These are phyloP conservation scores for Boletus rufocinnamomeus DNA, from an alignment of 768 basidiomycete genomes.

Conservation along the genomic window DNA sequence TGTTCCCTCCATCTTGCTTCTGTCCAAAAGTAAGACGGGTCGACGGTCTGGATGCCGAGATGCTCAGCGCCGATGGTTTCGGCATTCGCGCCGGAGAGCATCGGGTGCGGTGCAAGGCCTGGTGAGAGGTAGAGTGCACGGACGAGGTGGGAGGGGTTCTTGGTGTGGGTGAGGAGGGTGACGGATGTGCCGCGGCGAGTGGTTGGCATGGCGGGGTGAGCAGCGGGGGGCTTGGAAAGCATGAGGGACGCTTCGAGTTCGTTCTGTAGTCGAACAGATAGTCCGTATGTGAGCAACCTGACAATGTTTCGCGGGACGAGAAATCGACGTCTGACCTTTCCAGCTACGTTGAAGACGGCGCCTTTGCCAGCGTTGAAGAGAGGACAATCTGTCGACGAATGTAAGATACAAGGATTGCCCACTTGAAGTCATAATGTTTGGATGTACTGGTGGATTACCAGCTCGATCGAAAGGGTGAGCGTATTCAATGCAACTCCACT, in stretches of 20 bases:
- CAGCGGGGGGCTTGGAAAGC: conserved; percentile 74
- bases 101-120: conserved; percentile 58
- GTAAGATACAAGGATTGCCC: neutral
- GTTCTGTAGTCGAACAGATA: conserved; percentile 46
- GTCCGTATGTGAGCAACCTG: neutral
- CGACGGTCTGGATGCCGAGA: conserved; percentile 59
- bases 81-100: conserved; percentile 66
- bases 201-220: conserved; percentile 58
- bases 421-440: neutral
- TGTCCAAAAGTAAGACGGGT: conserved; percentile 80
- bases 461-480: neutral
- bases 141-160: conserved; percentile 74
- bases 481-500: conserved; percentile 1
- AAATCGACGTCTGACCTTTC: conserved; percentile 57
- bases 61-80: conserved; percentile 56
- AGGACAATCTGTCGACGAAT: conserved; percentile 54
- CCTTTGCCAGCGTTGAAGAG: conserved; percentile 82
- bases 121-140: conserved; percentile 74
- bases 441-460: neutral
- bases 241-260: conserved; percentile 83
- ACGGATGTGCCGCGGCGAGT: conserved; percentile 63
- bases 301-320: neutral
- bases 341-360: conserved; percentile 78
- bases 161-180: conserved; percentile 64
- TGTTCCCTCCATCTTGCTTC: conserved; percentile 76